phyloP scores from a whole-genome alignment of 306 rosid species.

The Cucurbita ficifolia region DNA sequence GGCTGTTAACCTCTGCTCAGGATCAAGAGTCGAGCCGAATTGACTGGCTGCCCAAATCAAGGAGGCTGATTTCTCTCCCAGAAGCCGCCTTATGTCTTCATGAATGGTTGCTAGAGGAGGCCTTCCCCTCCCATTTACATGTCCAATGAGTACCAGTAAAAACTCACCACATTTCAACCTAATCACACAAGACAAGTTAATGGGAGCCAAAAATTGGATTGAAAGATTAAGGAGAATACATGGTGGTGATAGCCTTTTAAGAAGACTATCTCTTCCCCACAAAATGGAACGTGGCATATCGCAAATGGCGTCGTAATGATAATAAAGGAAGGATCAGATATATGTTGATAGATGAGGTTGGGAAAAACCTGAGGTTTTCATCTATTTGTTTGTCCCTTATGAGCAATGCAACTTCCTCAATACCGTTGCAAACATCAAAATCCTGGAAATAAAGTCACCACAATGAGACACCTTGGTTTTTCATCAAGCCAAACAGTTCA shows the following conservation, averaged over 20 bases:
- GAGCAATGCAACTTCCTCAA: conserved; percentile 79
- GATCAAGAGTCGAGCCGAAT: conserved; percentile 77
- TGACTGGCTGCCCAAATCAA: conserved; percentile 99
- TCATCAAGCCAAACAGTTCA: background rate
- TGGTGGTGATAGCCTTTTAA: background rate
- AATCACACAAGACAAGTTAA: conserved; percentile 6
- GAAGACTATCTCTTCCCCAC: background rate
- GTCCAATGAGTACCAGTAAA: conserved; percentile 72
- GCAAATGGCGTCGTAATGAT: background rate
- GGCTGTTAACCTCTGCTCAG: conserved; percentile 71
- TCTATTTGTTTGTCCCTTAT: conserved; percentile 73
- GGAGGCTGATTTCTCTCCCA: conserved; percentile 89
- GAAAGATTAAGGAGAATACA: background rate
- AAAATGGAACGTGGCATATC: background rate
- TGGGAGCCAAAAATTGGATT: background rate
- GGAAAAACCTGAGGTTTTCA: conserved; percentile 69
- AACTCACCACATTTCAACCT: conserved; percentile 97
- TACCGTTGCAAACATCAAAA: conserved; percentile 61
- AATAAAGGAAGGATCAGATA: background rate
- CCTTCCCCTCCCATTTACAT: conserved; percentile 60
- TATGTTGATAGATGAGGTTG: background rate
- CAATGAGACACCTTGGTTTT: background rate
- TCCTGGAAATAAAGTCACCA: conserved; percentile 28
- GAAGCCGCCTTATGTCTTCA: conserved; percentile 65
- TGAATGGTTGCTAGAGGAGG: conserved; percentile 74